Conservation (phyloP, 192 early-diverging fungal species). For the Coemansia sp. region DNA sequence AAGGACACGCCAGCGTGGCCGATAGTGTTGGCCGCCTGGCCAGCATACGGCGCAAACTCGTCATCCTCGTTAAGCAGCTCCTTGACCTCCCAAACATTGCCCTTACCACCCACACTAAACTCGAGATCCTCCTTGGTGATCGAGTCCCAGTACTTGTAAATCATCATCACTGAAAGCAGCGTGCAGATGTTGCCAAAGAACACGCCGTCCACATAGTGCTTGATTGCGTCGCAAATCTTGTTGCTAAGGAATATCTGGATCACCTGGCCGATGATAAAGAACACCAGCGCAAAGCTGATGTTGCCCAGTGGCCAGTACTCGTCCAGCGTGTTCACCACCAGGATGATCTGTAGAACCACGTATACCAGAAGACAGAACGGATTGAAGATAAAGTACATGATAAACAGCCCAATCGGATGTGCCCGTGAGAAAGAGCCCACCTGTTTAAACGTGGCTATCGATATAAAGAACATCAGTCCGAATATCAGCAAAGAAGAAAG, state of each 20-base stretch:
- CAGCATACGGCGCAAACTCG: constrained; percentile 54
- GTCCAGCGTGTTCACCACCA: constrained; percentile 94
- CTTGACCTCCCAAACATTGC: constrained; percentile 83
- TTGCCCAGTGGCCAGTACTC: constrained; percentile 97
- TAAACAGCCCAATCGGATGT: constrained; percentile 75
- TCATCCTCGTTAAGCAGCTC: constrained; percentile 61
- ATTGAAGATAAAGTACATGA: constrained; percentile 87
- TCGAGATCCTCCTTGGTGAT: constrained; percentile 99
- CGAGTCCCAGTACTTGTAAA: constrained; percentile 99
- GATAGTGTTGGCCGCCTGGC: constrained; percentile 53
- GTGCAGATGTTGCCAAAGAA: constrained; percentile 94
- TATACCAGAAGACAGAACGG: constrained; percentile 82
- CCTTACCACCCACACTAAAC: constrained; percentile 78
- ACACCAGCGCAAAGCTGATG: constrained; percentile 84
- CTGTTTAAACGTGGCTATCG: constrained; percentile 80
- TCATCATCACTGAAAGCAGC: constrained; percentile 95
- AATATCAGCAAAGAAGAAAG: constrained; percentile 82
- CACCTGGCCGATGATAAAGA: constrained; percentile 86
- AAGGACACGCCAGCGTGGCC: constrained; percentile 52
- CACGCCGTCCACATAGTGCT: constrained; percentile 96
- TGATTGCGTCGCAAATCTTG: constrained; percentile 82
- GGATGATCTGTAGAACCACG: constrained; percentile 85
- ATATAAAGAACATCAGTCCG: constrained; percentile 72
- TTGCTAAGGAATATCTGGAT: constrained; percentile 79
- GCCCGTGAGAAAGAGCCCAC: constrained; percentile 62